Conservation (phyloP, 73 alveolate genomes). For the Paramecium tetraurelia region DNA sequence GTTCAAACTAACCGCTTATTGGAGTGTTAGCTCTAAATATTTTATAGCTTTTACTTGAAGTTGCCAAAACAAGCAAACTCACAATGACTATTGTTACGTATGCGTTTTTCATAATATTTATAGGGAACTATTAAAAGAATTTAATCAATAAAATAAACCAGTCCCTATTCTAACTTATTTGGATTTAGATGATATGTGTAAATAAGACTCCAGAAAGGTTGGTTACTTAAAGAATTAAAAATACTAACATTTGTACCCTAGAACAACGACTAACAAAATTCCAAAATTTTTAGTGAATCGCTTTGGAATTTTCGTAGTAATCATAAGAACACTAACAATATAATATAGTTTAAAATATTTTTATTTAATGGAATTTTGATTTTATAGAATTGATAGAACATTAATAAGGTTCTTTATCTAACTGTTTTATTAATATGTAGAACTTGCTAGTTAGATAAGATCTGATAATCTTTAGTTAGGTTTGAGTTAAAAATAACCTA, state of each 20-base stretch:
- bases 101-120: constrained; percentile 1
- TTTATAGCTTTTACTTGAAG: background rate
- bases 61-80: background rate
- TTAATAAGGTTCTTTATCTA: background rate
- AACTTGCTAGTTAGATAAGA: background rate
- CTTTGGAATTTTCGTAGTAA: no score
- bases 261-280: no score
- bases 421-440: no score
- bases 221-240: background rate
- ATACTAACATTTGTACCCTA: no score
- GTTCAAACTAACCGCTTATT: background rate
- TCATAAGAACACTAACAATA: no score
- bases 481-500: background rate
- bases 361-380: background rate
- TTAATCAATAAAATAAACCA: background rate
- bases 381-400: background rate
- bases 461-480: background rate
- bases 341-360: no score
- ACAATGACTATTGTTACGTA: background rate
- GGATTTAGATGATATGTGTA: background rate
- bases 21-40: constrained; percentile 5
- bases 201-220: background rate
- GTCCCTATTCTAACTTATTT: background rate
- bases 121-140: background rate
- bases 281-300: no score